Evolutionary conservation across 495 filamentous ascomycete species (phyloP).

Genomic region (Rostrohypoxylon terebratum): DNA sequence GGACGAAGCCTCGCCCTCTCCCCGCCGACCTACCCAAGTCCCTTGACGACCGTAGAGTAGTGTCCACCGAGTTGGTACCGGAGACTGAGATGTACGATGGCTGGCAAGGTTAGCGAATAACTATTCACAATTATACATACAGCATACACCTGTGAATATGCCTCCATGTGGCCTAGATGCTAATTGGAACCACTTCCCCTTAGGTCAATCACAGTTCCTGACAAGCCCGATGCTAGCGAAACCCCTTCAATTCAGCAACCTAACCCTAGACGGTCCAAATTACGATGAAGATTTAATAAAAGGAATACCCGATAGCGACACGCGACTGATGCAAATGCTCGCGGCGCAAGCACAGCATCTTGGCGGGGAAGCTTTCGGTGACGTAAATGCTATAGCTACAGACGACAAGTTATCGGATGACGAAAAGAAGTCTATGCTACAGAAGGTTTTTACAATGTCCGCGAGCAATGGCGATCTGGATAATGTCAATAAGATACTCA

Average conservation of each 20-base stretch:
- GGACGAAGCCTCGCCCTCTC: constrained; percentile 64
- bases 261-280: constrained; percentile 80
- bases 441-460: constrained; percentile 92
- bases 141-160: too few species aligned
- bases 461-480: constrained; percentile 95
- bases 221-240: constrained; percentile 85
- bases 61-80: constrained; percentile 64
- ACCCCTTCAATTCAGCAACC: constrained; percentile 81
- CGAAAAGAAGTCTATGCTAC: constrained; percentile 83
- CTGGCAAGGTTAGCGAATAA: constrained; percentile 82
- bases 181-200: constrained; percentile 38
- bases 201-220: constrained; percentile 95
- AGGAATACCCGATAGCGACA: constrained; percentile 82
- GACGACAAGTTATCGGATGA: constrained; percentile 78
- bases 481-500: constrained; percentile 78
- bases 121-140: constrained; percentile 11
- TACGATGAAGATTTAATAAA: constrained; percentile 71
- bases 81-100: constrained; percentile 99
- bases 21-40: constrained; percentile 91
- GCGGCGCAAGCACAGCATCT: constrained; percentile 89
- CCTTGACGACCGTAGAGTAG: constrained; percentile 83
- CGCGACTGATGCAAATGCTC: constrained; percentile 93
- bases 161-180: constrained; percentile 15
- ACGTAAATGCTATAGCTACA: constrained; percentile 81
- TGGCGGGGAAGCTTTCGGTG: constrained; percentile 74